Conservation (phyloP, 306 rosid genomes). For the Styphnolobium japonicum region DNA sequence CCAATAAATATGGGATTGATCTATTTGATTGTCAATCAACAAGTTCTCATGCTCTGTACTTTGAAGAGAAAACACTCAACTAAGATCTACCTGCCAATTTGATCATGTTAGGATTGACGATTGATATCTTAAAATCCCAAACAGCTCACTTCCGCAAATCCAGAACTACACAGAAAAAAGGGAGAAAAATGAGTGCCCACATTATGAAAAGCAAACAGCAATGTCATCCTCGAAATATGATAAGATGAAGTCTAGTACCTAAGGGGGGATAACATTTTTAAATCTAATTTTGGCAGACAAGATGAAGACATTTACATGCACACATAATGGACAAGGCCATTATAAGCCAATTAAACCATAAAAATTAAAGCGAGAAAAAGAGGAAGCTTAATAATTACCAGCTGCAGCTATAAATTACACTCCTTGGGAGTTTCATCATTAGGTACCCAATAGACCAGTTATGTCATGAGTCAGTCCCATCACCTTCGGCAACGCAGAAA, state of each 20-base stretch:
- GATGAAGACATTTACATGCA: background rate
- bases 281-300: background rate
- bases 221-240: background rate
- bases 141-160: constrained; percentile 19
- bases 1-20: constrained; percentile 7
- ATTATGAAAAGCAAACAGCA: background rate
- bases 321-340: background rate
- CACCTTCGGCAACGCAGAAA: constrained; percentile 35
- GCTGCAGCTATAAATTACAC: constrained; percentile 36
- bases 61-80: constrained; percentile 23
- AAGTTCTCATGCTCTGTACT: constrained; percentile 10
- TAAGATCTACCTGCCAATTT: constrained; percentile 11
- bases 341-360: background rate
- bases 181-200: background rate
- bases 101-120: background rate
- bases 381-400: constrained; percentile 38
- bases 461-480: constrained; percentile 42
- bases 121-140: constrained; percentile 28
- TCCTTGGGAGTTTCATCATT: constrained; percentile 34
- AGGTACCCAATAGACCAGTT: constrained; percentile 35
- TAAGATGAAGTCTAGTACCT: background rate
- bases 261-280: background rate
- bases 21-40: constrained; percentile 22
- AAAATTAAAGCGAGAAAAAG: background rate
- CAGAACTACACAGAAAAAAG: constrained; percentile 4